Conservation (phyloP, 441 rosid species). For the Populus tomentosa region DNA sequence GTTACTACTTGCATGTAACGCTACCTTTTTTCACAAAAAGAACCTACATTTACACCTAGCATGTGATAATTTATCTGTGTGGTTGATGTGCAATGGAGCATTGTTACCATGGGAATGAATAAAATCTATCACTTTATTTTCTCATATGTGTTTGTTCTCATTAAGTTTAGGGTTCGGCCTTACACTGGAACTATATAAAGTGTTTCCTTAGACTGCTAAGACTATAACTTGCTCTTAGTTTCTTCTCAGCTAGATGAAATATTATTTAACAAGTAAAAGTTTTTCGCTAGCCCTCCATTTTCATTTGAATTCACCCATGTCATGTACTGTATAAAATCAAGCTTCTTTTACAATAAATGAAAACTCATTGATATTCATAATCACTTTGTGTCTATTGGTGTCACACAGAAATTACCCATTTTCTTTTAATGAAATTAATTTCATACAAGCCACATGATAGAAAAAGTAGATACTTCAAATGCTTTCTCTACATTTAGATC, state of each 20-base stretch:
- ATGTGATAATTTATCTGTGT: neutral
- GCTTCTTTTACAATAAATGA: neutral
- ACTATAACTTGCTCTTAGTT: neutral
- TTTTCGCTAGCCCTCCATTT: neutral
- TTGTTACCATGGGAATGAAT: neutral
- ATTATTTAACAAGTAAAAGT: too few relatives aligned
- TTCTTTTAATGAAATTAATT: neutral
- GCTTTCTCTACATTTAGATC: neutral
- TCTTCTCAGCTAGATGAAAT: neutral
- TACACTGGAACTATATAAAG: too few relatives aligned
- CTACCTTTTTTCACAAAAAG: neutral
- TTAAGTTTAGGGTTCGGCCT: too few relatives aligned
- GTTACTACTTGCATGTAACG: neutral
- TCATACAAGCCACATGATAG: neutral
- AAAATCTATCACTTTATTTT: neutral
- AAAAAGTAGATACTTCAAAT: neutral
- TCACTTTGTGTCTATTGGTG: neutral
- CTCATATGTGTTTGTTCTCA: neutral
- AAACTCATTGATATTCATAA: neutral
- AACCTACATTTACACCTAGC: neutral
- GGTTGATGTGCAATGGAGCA: neutral
- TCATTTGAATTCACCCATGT: neutral
- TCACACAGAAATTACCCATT: neutral
- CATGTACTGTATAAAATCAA: neutral
- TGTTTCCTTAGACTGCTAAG: neutral